phyloP scores from a whole-genome alignment of 371 early-diverging fungal species.

The Entomophthora muscae region DNA sequence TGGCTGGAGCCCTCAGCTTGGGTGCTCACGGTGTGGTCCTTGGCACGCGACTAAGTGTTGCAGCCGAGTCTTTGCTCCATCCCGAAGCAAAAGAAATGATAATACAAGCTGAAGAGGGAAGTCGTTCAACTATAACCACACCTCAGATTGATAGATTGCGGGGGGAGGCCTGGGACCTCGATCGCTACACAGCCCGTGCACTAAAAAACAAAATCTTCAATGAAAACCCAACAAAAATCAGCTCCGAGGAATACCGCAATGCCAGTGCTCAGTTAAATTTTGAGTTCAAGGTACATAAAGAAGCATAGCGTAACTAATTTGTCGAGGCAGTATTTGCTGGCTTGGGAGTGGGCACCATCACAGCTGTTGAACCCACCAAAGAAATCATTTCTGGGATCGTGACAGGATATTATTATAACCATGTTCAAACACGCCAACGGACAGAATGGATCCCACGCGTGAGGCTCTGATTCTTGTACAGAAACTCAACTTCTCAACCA shows the following conservation, averaged over 20 bases:
- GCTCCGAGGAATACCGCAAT: neutral
- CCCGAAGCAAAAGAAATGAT: slow-evolving; percentile 3
- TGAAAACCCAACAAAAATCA: neutral
- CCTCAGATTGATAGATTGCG: neutral
- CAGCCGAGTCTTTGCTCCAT: slow-evolving; percentile 4
- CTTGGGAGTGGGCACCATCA: neutral
- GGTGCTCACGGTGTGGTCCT: slow-evolving; percentile 39
- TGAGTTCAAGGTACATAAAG: neutral
- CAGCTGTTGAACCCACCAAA: neutral
- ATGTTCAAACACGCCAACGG: neutral
- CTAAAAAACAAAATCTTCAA: slow-evolving; percentile 6
- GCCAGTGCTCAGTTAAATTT: neutral
- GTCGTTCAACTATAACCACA: neutral
- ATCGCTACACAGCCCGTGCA: neutral
- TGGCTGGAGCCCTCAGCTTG: slow-evolving; percentile 45
- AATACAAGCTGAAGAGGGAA: slow-evolving; percentile 1
- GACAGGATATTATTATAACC: neutral
- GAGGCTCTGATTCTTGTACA: slow-evolving; percentile 3
- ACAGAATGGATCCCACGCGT: neutral
- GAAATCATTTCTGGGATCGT: slow-evolving; percentile 1
- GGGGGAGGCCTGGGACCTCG: neutral
- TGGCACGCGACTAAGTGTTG: slow-evolving; percentile 14
- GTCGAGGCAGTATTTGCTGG: slow-evolving; percentile 8
- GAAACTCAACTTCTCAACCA: no score
- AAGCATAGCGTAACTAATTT: neutral